phyloP scores from a whole-genome alignment of 1,139 yeast species.

The Taphrina flavorubra region DNA sequence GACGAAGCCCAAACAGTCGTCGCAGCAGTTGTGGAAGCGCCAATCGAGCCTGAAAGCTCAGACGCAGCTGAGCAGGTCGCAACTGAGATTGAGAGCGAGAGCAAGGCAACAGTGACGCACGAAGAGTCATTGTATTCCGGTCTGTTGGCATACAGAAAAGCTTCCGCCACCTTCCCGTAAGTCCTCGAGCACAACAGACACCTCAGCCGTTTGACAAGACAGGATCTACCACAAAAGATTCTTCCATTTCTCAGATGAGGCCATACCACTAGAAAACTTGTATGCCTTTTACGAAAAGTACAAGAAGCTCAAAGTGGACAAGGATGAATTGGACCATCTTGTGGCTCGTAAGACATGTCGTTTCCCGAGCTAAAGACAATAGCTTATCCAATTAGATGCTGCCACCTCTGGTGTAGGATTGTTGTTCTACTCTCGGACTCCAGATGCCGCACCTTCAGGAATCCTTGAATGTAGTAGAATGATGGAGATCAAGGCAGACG shows the following conservation, averaged over 20 bases:
- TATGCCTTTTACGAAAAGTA: constrained; percentile 30
- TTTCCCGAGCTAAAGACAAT: neutral
- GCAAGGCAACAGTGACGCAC: neutral
- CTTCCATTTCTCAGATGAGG: constrained; percentile 23
- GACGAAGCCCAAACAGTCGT: neutral
- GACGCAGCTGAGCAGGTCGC: neutral
- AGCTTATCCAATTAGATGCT: constrained; percentile 14
- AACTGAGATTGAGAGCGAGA: neutral
- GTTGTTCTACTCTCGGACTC: constrained; percentile 22
- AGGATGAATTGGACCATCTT: constrained; percentile 18
- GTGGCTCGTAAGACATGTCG: constrained; percentile 23
- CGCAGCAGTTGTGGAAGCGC: neutral
- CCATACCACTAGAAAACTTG: constrained; percentile 17
- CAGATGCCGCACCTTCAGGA: constrained; percentile 28
- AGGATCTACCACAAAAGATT: constrained; percentile 32
- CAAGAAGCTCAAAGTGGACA: constrained; percentile 28
- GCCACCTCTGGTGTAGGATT: constrained; percentile 31
- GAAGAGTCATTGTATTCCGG: constrained; percentile 16
- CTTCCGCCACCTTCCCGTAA: constrained; percentile 38
- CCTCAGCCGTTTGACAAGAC: neutral
- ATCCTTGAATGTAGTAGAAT: constrained; percentile 23
- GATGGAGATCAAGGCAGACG: constrained; percentile 15
- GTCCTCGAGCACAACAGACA: neutral
- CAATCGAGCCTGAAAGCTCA: neutral
- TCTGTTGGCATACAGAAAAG: constrained; percentile 21